phyloP scores from a whole-genome alignment of 176 grass and related monocot genomes.

The Chrysopogon serrulatus region DNA sequence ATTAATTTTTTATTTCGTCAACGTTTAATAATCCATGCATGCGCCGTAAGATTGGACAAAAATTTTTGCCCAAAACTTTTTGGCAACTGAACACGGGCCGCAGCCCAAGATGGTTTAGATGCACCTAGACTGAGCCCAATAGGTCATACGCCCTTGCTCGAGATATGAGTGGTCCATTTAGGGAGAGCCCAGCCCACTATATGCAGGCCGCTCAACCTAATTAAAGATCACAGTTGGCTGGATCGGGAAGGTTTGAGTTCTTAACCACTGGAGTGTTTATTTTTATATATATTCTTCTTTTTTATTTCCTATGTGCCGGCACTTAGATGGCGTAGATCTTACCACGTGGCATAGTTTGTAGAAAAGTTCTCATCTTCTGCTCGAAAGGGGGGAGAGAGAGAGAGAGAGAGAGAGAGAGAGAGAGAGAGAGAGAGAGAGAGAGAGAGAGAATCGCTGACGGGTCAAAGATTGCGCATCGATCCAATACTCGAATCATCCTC shows the following conservation, averaged over 20 bases:
- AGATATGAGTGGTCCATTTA: background rate
- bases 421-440: too few species aligned
- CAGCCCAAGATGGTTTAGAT: background rate
- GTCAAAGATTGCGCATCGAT: slow-evolving; percentile 4
- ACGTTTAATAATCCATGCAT: too few species aligned
- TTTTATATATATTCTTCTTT: background rate
- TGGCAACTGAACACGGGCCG: too few species aligned
- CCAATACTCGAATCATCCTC: background rate
- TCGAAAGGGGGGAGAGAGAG: too few species aligned
- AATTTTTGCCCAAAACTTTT: too few species aligned
- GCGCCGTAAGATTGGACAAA: too few species aligned
- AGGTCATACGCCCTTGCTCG: background rate
- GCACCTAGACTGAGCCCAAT: background rate
- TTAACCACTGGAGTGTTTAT: background rate
- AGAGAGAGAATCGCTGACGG: background rate
- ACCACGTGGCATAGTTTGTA: background rate
- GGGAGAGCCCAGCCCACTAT: background rate
- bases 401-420: too few species aligned
- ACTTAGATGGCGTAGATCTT: background rate
- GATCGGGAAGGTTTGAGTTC: background rate
- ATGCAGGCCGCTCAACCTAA: background rate
- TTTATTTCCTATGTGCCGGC: too few species aligned
- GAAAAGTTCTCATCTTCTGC: too few species aligned
- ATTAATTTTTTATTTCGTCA: too few species aligned
- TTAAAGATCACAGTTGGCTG: background rate